Evolutionary conservation across 129 eudicot genomes (phyloP).

Genomic region (Arctium minus): DNA sequence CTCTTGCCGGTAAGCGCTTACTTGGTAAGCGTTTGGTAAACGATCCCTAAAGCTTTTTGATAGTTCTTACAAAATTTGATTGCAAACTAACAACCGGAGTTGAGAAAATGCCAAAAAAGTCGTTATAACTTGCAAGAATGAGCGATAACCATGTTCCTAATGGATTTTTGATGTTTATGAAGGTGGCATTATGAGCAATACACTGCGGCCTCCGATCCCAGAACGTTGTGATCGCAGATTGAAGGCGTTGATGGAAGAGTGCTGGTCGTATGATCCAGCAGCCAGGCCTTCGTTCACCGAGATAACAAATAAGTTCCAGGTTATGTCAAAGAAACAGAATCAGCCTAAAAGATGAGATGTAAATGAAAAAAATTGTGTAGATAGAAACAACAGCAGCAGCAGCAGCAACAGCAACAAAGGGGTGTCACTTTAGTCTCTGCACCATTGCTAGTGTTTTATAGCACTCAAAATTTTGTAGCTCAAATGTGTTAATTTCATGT

Average conservation of each 20-base stretch:
- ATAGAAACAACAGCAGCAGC: background rate
- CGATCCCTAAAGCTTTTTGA: no score
- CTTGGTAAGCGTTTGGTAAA: no score
- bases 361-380: background rate
- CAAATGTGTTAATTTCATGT: background rate
- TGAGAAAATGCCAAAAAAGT: background rate
- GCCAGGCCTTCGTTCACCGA: slow-evolving; percentile 61
- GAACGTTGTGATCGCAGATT: slow-evolving; percentile 55
- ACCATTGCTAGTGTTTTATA: slow-evolving; percentile 12
- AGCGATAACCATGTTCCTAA: background rate
- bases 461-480: background rate
- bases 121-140: background rate
- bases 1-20: no score
- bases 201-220: slow-evolving; percentile 59
- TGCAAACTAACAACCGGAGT: background rate
- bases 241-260: slow-evolving; percentile 64
- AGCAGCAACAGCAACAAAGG: background rate
- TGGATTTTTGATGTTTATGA: slow-evolving; percentile 1
- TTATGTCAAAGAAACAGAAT: slow-evolving; percentile 45
- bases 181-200: slow-evolving; percentile 73
- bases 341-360: slow-evolving; percentile 39
- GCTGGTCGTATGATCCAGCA: slow-evolving; percentile 64
- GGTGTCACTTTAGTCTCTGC: slow-evolving; percentile 1
- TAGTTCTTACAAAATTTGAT: background rate
- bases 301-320: slow-evolving; percentile 52